Evolutionary conservation across 2,329 filamentous ascomycete genomes (phyloP), one percentile per base, ranked within the genome.

Genomic region (Fusarium verrucosum): DNA sequence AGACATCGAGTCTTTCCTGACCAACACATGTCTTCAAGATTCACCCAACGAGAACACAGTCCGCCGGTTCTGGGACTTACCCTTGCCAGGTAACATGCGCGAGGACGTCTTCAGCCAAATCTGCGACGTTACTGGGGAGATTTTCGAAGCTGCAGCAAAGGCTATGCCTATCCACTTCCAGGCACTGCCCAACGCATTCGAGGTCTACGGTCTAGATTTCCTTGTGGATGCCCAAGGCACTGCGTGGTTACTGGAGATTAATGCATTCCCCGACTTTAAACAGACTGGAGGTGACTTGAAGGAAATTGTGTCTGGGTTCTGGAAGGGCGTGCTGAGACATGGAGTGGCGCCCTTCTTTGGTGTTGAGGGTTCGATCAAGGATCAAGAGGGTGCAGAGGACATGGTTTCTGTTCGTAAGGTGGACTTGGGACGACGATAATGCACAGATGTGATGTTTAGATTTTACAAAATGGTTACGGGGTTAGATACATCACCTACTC

Each of bases 201-300:
- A 99, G 80, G 81, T 96, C 9, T 99, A 91, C 75, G 95, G 95
- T 0, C 77, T 98, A 37, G 95, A 99, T 75, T 99, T 95, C 74
- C 76, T 99, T 71, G 88, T 97, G 10, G 92, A 93, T 71, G 82
- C 74, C 1, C 71, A 75, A 10, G 89, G 87, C 0, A 82, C 72
- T 5, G 85, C 87, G 5, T 97, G 89, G 87, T 75, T 99, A 72
- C 80, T 99, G 54, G 95, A 99, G 80, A 86, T 96, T 28, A 99
- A 99, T 80, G 92, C 94, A 1, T 99, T 96, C 78, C 95, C 95
- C 10, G 95, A 99, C 79, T 98, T 98, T 74, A 88, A 86, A 73
- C 94, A 98, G 85, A 97, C 93, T 16, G 95, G 95, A 10, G 93
- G 92, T 1, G 89, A 91, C 54, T 77, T 96, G 65, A 87, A 84